Percentiles rank a stretch among this genome's conserved stretches.
Conservation (phyloP, 352 stramenopile species). For the Albugo candida region DNA sequence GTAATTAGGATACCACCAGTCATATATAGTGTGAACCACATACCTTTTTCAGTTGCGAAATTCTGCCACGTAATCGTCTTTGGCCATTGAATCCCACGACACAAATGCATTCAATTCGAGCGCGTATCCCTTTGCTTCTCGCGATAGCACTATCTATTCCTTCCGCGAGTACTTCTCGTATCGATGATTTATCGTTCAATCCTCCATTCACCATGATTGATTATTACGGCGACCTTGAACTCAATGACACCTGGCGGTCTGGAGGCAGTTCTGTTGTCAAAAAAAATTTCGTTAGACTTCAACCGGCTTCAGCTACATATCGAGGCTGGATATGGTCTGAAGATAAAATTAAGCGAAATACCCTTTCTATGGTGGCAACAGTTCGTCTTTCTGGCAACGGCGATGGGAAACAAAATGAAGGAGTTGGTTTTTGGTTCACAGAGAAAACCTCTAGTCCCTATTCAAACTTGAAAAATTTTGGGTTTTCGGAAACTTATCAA, state of each 20-base stretch:
- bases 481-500: slow-evolving; percentile 55
- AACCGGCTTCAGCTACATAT: slow-evolving; percentile 72
- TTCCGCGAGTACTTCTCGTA: neutral
- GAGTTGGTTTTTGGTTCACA: slow-evolving; percentile 68
- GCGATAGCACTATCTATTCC: too few relatives aligned
- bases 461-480: slow-evolving; percentile 15
- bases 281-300: slow-evolving; percentile 73
- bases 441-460: slow-evolving; percentile 8
- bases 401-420: slow-evolving; percentile 71
- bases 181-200: slow-evolving; percentile 61
- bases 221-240: slow-evolving; percentile 24
- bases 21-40: too few relatives aligned
- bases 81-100: too few relatives aligned
- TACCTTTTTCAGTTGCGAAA: too few relatives aligned
- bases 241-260: slow-evolving; percentile 62
- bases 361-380: slow-evolving; percentile 41
- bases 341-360: slow-evolving; percentile 24
- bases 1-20: too few relatives aligned
- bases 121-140: too few relatives aligned
- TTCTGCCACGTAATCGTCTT: too few relatives aligned
- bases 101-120: too few relatives aligned
- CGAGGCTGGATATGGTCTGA: slow-evolving; percentile 58
- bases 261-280: slow-evolving; percentile 57
- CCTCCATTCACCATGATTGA: slow-evolving; percentile 53
- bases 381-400: slow-evolving; percentile 69